Conservation (phyloP, 2,329 filamentous ascomycete species). For the Beauveria medogensis region DNA sequence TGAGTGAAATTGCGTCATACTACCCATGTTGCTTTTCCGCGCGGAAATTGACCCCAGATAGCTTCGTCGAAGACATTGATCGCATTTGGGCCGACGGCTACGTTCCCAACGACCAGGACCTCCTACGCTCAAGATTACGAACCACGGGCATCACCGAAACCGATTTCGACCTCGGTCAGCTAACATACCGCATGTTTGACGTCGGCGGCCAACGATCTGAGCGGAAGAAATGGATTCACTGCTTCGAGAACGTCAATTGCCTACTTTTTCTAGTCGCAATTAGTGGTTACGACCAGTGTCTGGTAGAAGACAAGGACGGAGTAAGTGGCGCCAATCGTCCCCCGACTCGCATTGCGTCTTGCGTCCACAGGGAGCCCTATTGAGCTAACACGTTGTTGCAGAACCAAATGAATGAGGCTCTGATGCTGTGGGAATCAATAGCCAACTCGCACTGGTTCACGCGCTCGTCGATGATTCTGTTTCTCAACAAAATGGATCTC, state of each 20-base stretch:
- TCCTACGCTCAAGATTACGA: constrained; percentile 78
- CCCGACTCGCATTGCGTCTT: not conserved
- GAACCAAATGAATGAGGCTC: constrained; percentile 88
- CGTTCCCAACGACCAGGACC: constrained; percentile 87
- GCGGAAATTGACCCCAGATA: constrained; percentile 26
- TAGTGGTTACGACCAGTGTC: constrained; percentile 91
- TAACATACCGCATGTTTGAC: constrained; percentile 96
- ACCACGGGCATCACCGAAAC: constrained; percentile 97
- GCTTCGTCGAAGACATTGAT: constrained; percentile 76
- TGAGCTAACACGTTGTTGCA: constrained; percentile 26
- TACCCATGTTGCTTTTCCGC: not conserved
- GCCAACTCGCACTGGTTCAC: constrained; percentile 83
- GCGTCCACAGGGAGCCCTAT: not conserved
- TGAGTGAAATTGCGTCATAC: constrained; percentile 38
- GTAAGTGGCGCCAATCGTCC: constrained; percentile 45
- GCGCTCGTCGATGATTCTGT: constrained; percentile 72
- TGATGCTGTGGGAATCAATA: constrained; percentile 82
- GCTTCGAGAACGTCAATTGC: constrained; percentile 89
- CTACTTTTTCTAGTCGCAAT: constrained; percentile 91
- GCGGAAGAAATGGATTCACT: constrained; percentile 96
- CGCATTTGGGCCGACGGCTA: constrained; percentile 70
- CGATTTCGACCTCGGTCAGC: constrained; percentile 80
- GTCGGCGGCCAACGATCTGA: constrained; percentile 88
- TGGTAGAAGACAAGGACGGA: constrained; percentile 93
- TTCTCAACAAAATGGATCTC: constrained; percentile 82